These are phyloP conservation scores for Medicago ruthenica DNA, from an alignment of 306 rosid species.

Conservation along the genomic window DNA sequence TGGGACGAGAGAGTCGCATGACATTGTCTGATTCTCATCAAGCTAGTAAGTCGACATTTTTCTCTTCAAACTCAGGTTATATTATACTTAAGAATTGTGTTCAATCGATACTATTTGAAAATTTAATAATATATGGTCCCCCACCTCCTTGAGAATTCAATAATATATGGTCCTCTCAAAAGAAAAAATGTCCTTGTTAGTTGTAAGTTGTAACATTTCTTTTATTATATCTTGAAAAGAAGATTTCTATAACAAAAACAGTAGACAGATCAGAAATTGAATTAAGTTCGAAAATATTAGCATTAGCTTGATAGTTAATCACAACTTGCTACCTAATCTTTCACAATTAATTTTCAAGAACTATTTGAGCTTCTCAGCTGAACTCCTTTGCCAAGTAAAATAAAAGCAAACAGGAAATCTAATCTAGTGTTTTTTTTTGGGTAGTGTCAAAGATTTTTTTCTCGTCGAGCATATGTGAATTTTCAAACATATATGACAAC, in stretches of 20 bases:
- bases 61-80: constrained; percentile 20
- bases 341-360: not conserved
- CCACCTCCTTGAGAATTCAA: not conserved
- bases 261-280: not conserved
- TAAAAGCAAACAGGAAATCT: not conserved
- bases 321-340: not conserved
- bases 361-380: not conserved
- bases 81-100: not conserved
- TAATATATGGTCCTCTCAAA: not conserved
- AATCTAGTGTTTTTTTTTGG: not conserved
- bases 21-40: constrained; percentile 53
- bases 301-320: not conserved
- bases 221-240: not conserved
- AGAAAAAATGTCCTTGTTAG: not conserved
- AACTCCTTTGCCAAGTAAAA: not conserved
- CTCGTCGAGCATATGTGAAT: not conserved
- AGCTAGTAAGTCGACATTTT: constrained; percentile 59
- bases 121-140: not conserved
- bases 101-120: not conserved
- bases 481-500: not conserved
- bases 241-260: not conserved
- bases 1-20: constrained; percentile 73
- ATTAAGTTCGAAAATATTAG: not conserved
- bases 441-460: not conserved
- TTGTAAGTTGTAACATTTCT: not conserved